Percentiles rank a stretch among this genome's conserved stretches.
phyloP scores from a whole-genome alignment of 306 rosid genomes.

The Inga oerstediana region DNA sequence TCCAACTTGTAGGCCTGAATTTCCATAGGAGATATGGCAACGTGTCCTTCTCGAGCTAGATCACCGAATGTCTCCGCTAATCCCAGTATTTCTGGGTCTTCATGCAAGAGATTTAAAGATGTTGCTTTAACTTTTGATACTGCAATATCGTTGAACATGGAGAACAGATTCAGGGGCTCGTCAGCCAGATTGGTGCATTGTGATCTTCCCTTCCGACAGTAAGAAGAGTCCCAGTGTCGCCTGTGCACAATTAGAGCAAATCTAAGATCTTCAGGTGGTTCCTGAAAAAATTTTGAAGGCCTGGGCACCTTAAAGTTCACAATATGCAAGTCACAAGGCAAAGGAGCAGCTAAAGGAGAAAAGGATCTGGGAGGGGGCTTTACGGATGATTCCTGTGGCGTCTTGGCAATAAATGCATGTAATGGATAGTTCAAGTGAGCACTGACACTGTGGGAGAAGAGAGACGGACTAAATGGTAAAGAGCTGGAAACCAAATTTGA shows the following conservation, averaged over 20 bases:
- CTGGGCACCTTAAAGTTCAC: slow-evolving; percentile 92
- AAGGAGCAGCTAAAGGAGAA: slow-evolving; percentile 74
- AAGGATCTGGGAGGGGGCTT: slow-evolving; percentile 72
- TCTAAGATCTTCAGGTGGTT: slow-evolving; percentile 54
- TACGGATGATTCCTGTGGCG: slow-evolving; percentile 54
- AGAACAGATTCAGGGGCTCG: slow-evolving; percentile 65
- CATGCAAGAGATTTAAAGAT: slow-evolving; percentile 91
- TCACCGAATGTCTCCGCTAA: slow-evolving; percentile 63
- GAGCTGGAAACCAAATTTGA: slow-evolving; percentile 56
- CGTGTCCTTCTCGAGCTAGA: slow-evolving; percentile 68
- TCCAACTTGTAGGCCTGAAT: slow-evolving; percentile 90
- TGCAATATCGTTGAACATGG: slow-evolving; percentile 63
- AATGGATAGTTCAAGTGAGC: slow-evolving; percentile 89
- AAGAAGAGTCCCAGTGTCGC: slow-evolving; percentile 81
- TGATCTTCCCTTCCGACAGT: slow-evolving; percentile 82
- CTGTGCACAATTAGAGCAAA: slow-evolving; percentile 74
- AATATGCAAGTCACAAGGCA: slow-evolving; percentile 93
- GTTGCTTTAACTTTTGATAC: slow-evolving; percentile 62
- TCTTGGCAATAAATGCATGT: slow-evolving; percentile 79
- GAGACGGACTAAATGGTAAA: slow-evolving; percentile 73
- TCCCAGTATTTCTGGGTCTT: slow-evolving; percentile 81
- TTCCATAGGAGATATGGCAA: slow-evolving; percentile 87
- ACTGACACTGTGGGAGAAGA: slow-evolving; percentile 73
- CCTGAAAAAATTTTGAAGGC: slow-evolving; percentile 72
- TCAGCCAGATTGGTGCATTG: slow-evolving; percentile 69